Base-by-base conservation (phyloP, 176 grass and related monocot genomes). In the Triticum timopheevii region DNA sequence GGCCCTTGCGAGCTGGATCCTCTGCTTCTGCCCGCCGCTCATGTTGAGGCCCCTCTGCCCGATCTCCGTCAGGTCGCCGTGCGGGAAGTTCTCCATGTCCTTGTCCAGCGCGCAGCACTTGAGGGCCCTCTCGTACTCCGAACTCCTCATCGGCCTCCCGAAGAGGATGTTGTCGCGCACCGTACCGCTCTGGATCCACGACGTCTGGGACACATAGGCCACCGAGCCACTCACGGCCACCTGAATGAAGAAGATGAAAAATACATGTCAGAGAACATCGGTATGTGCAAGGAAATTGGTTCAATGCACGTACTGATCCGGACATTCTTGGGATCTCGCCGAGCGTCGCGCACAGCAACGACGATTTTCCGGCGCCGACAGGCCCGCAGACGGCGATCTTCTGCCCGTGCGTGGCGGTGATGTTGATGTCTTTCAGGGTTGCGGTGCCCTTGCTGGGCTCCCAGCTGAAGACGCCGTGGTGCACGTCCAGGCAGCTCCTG, bases 11-110 rank as follows among this genome's bases (percentile, higher is more conserved):
- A 93, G 91, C 66, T 98, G 95, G 42, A 95, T 84, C 86, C 95
- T 92, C 70, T 95, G 95, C 82, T 94, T 95, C 89, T 95, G 95
- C 11, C 95, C 92, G 61, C 95, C 93, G 56, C 93, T 97, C 93
- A 97, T 87, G 84, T 97, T 95, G 19, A 95, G 82, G 12, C 93
- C 93, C 76, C 92, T 88, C 64, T 98, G 85, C 13, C 93, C 89
- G 3, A 98, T 95, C 80, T 95, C 91, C 0, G 89, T 93, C 5
- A 88, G 85, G 62, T 98, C 95, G 8, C 91, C 93, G 39, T 92
- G 87, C 1, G 75, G 69, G 25, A 98, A 93, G 11, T 65, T 92
- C 40, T 98, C 91, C 8, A 98, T 88, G 69, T 98, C 93, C 79
- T 95, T 92, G 59, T 92, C 91, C 80, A 98, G 27, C 31, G 95